Base-by-base conservation (phyloP, 768 basidiomycete genomes). In the Leucocoprinus birnbaumii region DNA sequence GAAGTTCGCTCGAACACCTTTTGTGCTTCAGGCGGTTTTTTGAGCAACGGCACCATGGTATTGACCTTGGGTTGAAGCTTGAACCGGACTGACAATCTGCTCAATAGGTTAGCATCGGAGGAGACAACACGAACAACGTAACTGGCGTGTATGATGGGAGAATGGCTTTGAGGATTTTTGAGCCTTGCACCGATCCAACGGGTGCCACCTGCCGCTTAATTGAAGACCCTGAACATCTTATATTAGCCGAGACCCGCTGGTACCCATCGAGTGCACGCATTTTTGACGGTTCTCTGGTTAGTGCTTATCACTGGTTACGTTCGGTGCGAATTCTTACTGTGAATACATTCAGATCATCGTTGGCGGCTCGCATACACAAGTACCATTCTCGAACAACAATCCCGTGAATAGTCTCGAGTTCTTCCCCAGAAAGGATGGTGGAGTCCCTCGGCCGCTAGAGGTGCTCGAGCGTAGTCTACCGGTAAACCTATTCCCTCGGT, bases 311-410 rank as follows among this genome's bases (percentile, higher is more conserved):
- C n/a, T n/a, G n/a, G n/a, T n/a, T n/a, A n/a, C n/a, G n/a, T n/a
- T n/a, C n/a, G n/a, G n/a, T n/a, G n/a, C n/a, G n/a, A n/a, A n/a
- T n/a, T n/a, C n/a, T n/a, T n/a, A n/a, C 19, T 19, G 44, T 16
- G 10, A 3, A 5, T 4, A 2, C 14, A 16, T n/a, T 14, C 19
- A 66, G 66, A 67, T 69, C 61, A 58, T 68, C 21, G 61, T 68
- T n/a, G 66, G 66, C 25, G 66, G 66, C 11, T 62, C 67, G 10
- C 65, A 66, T 37, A 62, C 67, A 24, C 56, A 45, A n/a, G 66
- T 56, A 7, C 82, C 82, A 3, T 87, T 84, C 76, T 84, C 85
- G 64, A 85, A 87, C 62, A 82, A 79, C 25, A 75, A 72, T 50
- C 83, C 83, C 2, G 78, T 80, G 48, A 85, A 68, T 51, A 66